phyloP scores from a whole-genome alignment of 1,284 basidiomycete species.

The Lignosus rhinocerotis region DNA sequence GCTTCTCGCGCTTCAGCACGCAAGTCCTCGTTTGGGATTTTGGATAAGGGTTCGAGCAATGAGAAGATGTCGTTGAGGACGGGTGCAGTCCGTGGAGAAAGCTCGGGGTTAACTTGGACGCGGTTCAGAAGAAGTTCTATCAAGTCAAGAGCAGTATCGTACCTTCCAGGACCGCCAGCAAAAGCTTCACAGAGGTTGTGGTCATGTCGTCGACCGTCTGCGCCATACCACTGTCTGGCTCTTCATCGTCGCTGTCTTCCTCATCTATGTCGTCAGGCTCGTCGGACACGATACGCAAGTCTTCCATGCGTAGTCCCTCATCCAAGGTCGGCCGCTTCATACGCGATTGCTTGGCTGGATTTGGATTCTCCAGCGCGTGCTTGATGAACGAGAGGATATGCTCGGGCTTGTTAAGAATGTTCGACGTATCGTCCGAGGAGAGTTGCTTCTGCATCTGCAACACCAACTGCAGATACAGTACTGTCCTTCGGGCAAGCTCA shows the following conservation, averaged over 20 bases:
- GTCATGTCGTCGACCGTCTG: constrained; percentile 55
- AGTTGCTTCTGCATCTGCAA: constrained; percentile 76
- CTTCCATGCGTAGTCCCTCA: constrained; percentile 37
- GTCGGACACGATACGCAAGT: constrained; percentile 44
- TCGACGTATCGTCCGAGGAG: constrained; percentile 52
- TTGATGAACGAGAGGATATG: constrained; percentile 81
- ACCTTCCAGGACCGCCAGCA: constrained; percentile 87
- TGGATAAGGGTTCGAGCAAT: constrained; percentile 60
- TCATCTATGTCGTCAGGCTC: constrained; percentile 36
- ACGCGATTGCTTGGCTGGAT: constrained; percentile 24
- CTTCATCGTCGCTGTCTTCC: constrained; percentile 65
- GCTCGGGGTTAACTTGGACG: constrained; percentile 60
- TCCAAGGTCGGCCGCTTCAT: constrained; percentile 2
- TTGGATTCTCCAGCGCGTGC: constrained; percentile 52
- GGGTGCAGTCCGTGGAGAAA: constrained; percentile 63
- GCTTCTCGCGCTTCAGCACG: constrained; percentile 74
- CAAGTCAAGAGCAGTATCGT: constrained; percentile 6
- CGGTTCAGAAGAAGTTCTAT: neutral
- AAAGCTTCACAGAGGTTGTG: constrained; percentile 73
- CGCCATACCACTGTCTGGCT: constrained; percentile 33
- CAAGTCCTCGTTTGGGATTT: constrained; percentile 46
- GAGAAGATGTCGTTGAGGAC: constrained; percentile 72
- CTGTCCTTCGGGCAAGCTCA: constrained; percentile 33
- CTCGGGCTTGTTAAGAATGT: constrained; percentile 69
- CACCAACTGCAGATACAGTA: constrained; percentile 77